These are phyloP conservation scores for Kwoniella mangroviensis DNA, from an alignment of 768 basidiomycete genomes.

Conservation along the genomic window DNA sequence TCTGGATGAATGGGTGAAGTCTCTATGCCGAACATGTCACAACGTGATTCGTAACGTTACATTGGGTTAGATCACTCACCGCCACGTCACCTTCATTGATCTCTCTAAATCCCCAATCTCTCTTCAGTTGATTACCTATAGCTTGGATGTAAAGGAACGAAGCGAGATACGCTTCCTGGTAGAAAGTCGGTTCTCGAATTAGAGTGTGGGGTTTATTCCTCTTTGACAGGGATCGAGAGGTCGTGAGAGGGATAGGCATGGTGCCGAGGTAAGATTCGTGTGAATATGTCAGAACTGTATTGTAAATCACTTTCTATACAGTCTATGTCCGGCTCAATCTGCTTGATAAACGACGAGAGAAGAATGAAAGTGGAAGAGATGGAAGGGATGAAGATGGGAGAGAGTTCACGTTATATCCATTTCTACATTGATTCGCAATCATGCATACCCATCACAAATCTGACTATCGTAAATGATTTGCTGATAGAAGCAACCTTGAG, in stretches of 20 bases:
- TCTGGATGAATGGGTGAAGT: background rate
- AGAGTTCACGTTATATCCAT: no score
- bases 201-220: background rate
- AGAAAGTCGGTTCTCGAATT: slow-evolving; percentile 13
- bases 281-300: no score
- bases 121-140: slow-evolving; percentile 4
- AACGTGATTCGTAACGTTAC: no score
- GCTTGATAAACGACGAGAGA: no score
- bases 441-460: no score
- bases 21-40: background rate
- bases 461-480: no score
- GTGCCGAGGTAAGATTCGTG: background rate
- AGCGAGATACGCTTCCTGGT: slow-evolving; percentile 19
- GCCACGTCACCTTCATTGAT: slow-evolving; percentile 2
- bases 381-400: no score
- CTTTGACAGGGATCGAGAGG: background rate
- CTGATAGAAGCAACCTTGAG: background rate
- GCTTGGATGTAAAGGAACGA: slow-evolving; percentile 4
- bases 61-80: background rate
- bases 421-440: no score
- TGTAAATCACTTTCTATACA: no score
- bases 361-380: no score
- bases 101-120: slow-evolving; percentile 7
- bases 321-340: no score
- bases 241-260: background rate